phyloP scores from a whole-genome alignment of 768 basidiomycete genomes.

The Leccinum subgranulosum region DNA sequence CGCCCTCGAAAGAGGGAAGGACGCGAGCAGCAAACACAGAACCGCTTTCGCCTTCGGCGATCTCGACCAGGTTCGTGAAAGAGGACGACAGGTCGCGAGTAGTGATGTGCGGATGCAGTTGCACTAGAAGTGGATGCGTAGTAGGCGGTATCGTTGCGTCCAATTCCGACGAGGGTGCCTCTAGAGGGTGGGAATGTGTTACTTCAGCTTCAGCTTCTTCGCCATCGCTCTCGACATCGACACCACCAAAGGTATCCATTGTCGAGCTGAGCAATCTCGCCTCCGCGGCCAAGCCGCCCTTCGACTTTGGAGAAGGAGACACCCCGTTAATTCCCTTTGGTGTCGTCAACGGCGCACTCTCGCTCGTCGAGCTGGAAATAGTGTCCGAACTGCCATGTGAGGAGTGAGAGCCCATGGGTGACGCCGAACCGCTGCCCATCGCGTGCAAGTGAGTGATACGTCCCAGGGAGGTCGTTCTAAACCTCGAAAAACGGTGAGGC shows the following conservation, averaged over 20 bases:
- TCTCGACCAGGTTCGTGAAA: constrained; percentile 69
- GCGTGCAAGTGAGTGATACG: constrained; percentile 25
- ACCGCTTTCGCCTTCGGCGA: constrained; percentile 82
- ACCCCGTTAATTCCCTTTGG: constrained; percentile 16
- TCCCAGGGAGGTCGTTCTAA: constrained; percentile 28
- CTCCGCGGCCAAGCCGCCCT: constrained; percentile 23
- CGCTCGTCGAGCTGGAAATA: constrained; percentile 31
- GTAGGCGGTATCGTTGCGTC: background rate
- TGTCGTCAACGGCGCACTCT: constrained; percentile 16
- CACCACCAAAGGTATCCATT: constrained; percentile 39
- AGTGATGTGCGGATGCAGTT: constrained; percentile 59
- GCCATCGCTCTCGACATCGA: constrained; percentile 10
- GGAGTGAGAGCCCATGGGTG: constrained; percentile 50
- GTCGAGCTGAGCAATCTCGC: constrained; percentile 27
- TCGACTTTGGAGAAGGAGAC: constrained; percentile 6
- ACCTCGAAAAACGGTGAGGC: constrained; percentile 26
- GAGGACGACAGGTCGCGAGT: constrained; percentile 52
- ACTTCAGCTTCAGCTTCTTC: constrained; percentile 8
- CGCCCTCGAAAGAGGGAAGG: constrained; percentile 9
- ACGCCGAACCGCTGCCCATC: constrained; percentile 25
- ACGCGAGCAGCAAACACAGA: constrained; percentile 54
- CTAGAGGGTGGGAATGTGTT: background rate
- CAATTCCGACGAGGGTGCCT: background rate
- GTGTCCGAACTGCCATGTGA: constrained; percentile 34
- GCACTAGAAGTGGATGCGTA: constrained; percentile 35